These are phyloP conservation scores for Trametes hirsuta DNA, from an alignment of 1,284 basidiomycete genomes.

Conservation along the genomic window DNA sequence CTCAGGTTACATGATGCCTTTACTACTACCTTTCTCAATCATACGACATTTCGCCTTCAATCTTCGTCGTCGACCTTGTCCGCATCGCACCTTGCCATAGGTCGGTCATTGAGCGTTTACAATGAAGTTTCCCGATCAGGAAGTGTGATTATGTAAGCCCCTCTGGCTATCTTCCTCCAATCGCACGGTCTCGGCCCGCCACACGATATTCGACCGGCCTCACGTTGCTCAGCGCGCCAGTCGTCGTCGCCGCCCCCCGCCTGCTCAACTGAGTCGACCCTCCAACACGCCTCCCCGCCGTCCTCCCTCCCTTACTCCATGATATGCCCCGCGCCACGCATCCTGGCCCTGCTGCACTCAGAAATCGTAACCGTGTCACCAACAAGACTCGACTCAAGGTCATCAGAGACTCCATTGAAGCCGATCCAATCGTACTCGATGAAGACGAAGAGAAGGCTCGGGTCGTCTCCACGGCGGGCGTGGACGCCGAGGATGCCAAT, in stretches of 20 bases:
- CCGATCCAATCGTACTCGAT: constrained; percentile 79
- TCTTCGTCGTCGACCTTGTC: background rate
- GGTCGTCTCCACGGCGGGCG: constrained; percentile 65
- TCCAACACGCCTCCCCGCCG: constrained; percentile 21
- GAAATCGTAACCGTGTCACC: constrained; percentile 86
- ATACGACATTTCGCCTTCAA: too few relatives aligned
- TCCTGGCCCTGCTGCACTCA: constrained; percentile 72
- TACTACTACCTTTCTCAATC: too few relatives aligned
- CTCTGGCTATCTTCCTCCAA: constrained; percentile 17
- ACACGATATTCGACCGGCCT: constrained; percentile 27
- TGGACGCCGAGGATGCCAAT: constrained; percentile 88
- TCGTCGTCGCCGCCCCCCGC: constrained; percentile 31
- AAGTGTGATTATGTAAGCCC: constrained; percentile 20
- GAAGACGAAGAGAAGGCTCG: constrained; percentile 82
- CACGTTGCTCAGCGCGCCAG: constrained; percentile 28
- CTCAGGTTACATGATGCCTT: too few relatives aligned
- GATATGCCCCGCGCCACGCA: constrained; percentile 81
- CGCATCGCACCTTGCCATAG: too few relatives aligned
- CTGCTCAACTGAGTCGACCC: constrained; percentile 26
- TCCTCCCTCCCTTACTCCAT: constrained; percentile 49
- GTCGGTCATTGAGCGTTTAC: background rate
- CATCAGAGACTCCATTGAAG: constrained; percentile 78
- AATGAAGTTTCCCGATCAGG: constrained; percentile 5
- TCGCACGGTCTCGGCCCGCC: constrained; percentile 27
- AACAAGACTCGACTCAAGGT: constrained; percentile 90